These are phyloP conservation scores for Scenedesmus sp. DNA, from an alignment of 163 green algal genomes.

Conservation along the genomic window DNA sequence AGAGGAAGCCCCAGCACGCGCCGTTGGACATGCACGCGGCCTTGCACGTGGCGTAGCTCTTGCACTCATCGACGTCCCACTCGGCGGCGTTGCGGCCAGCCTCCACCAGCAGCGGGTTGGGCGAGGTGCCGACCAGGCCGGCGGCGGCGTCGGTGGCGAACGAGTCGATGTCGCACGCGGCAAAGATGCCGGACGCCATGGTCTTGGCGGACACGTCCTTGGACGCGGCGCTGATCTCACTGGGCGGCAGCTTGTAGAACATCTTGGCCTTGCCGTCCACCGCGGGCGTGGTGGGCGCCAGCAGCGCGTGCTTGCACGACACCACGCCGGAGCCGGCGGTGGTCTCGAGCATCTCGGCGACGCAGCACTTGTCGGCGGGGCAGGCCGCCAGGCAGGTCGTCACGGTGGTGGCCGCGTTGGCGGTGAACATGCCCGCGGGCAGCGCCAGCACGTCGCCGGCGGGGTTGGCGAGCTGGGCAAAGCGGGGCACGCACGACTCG, in stretches of 20 bases:
- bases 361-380: constrained; percentile 1
- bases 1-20: constrained; percentile 24
- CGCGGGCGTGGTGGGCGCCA: neutral
- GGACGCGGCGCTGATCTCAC: too few relatives aligned
- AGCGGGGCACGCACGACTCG: constrained; percentile 12
- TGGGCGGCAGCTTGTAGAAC: too few relatives aligned
- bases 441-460: neutral
- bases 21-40: neutral
- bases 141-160: neutral
- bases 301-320: constrained; percentile 12
- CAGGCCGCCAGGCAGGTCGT: neutral
- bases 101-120: neutral
- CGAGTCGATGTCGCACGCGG: neutral
- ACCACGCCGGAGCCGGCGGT: neutral
- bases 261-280: neutral
- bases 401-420: neutral
- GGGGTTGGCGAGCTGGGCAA: neutral
- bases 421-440: neutral
- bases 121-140: constrained; percentile 3
- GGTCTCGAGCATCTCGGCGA: neutral
- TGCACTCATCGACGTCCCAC: neutral
- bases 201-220: too few relatives aligned
- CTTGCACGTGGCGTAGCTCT: neutral
- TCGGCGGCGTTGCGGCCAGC: neutral
- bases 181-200: neutral